Percentiles rank a stretch among this genome's conserved stretches.
phyloP scores from a whole-genome alignment of 768 basidiomycete species.

The Boletus speciosus region DNA sequence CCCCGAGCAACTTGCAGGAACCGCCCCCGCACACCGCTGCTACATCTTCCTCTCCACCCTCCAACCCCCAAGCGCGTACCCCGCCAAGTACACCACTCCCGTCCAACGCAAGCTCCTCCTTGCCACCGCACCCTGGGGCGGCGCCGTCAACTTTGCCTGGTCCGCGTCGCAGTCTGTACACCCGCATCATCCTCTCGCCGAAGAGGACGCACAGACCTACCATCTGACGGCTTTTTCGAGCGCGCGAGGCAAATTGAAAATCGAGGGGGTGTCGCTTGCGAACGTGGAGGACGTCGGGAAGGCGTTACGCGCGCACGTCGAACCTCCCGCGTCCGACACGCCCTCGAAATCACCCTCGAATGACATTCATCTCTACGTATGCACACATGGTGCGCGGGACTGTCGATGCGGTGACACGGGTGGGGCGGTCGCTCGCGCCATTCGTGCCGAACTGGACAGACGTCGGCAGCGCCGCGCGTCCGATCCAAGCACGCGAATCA shows the following conservation, averaged over 20 bases:
- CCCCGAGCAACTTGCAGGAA: conserved; percentile 41
- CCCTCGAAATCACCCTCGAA: conserved; percentile 11
- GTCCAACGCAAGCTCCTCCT: conserved; percentile 50
- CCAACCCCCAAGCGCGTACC: conserved; percentile 47
- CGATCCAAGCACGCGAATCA: conserved; percentile 34
- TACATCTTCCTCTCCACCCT: conserved; percentile 56
- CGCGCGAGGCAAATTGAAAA: conserved; percentile 43
- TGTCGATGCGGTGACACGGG: conserved; percentile 76
- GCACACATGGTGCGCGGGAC: conserved; percentile 75
- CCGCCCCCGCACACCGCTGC: conserved; percentile 47
- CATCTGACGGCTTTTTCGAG: conserved; percentile 52
- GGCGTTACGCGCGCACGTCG: conserved; percentile 31
- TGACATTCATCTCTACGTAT: conserved; percentile 56
- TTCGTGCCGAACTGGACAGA: conserved; percentile 50
- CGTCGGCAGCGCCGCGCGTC: conserved; percentile 30
- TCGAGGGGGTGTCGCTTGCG: conserved; percentile 45
- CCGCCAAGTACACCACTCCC: conserved; percentile 44
- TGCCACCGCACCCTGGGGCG: conserved; percentile 45
- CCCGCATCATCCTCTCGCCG: background rate
- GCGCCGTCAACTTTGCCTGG: conserved; percentile 62
- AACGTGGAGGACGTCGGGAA: conserved; percentile 49
- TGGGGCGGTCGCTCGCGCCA: conserved; percentile 47
- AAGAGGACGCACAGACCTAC: conserved; percentile 22
- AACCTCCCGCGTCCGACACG: conserved; percentile 23
- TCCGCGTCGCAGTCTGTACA: conserved; percentile 28